Percentiles rank a stretch among this genome's conserved stretches.
Conservation (phyloP, 805 yeast species). For the Candida silvatica region DNA sequence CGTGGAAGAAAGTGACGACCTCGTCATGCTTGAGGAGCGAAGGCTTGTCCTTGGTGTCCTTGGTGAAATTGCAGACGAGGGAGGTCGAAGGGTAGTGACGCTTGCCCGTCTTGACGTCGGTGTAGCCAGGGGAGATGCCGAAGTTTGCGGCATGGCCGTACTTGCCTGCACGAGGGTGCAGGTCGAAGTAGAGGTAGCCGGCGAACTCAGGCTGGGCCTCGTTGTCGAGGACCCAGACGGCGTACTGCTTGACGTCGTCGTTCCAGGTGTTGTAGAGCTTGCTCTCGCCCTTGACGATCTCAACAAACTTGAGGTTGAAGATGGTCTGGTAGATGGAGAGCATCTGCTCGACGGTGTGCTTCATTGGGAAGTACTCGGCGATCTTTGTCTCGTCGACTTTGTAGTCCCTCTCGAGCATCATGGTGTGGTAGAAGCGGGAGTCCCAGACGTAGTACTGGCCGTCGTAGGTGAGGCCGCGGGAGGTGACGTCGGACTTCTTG, state of each 20-base stretch:
- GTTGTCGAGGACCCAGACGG: constrained; percentile 59
- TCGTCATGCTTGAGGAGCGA: constrained; percentile 70
- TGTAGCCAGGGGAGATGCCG: constrained; percentile 53
- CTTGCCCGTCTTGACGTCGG: constrained; percentile 32
- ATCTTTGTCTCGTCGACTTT: constrained; percentile 65
- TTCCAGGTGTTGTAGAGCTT: constrained; percentile 54
- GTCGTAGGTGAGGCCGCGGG: constrained; percentile 32
- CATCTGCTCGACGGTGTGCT: constrained; percentile 61
- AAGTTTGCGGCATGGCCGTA: constrained; percentile 88
- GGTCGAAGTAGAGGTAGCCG: constrained; percentile 74
- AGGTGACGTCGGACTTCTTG: constrained; percentile 43
- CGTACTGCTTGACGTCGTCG: constrained; percentile 64
- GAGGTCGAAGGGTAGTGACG: constrained; percentile 65
- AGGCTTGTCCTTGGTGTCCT: constrained; percentile 62
- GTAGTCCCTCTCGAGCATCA: constrained; percentile 57
- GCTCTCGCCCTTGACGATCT: constrained; percentile 30
- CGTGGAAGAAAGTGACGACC: constrained; percentile 82
- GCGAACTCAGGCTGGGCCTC: constrained; percentile 44
- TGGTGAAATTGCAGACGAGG: constrained; percentile 77
- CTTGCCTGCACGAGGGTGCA: constrained; percentile 81
- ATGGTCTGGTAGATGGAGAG: constrained; percentile 59
- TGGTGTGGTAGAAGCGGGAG: constrained; percentile 54
- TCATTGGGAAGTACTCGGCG: constrained; percentile 72
- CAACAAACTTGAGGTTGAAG: constrained; percentile 60
- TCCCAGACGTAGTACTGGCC: constrained; percentile 64